Evolutionary conservation across 2,329 filamentous ascomycete genomes (phyloP).

Genomic region (Colletotrichum sp.): DNA sequence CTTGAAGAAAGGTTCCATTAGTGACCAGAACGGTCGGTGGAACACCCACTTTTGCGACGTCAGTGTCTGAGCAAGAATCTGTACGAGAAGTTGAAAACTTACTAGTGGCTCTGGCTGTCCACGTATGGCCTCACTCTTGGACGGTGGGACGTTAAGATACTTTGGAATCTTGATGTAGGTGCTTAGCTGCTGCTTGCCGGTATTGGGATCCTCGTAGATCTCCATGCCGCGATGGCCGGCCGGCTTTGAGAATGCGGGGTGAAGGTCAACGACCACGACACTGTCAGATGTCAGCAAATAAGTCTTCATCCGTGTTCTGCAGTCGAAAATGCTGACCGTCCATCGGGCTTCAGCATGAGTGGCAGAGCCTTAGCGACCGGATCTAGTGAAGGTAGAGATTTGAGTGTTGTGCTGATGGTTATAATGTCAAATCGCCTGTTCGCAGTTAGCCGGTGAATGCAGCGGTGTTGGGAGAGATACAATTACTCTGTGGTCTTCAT

Average conservation of each 20-base stretch:
- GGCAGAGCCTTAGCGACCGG: neutral
- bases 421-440: neutral
- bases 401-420: neutral
- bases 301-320: neutral
- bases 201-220: neutral
- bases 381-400: neutral
- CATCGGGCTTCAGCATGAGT: neutral
- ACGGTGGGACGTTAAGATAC: neutral
- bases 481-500: neutral
- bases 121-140: neutral
- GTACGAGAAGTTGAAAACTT: neutral
- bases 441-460: neutral
- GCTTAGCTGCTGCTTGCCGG: neutral
- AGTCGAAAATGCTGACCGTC: neutral
- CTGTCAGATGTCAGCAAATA: neutral
- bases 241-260: neutral
- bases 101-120: neutral
- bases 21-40: neutral
- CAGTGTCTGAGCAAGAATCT: neutral
- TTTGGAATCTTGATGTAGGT: neutral
- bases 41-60: neutral
- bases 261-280: neutral
- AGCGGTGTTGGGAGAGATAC: neutral
- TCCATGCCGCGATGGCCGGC: neutral
- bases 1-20: neutral